A percentile compares a stretch with the other conserved stretches of the same genome.
These are phyloP conservation scores for Lasiosphaeris hirsuta DNA, from an alignment of 495 filamentous ascomycete genomes.

Conservation along the genomic window DNA sequence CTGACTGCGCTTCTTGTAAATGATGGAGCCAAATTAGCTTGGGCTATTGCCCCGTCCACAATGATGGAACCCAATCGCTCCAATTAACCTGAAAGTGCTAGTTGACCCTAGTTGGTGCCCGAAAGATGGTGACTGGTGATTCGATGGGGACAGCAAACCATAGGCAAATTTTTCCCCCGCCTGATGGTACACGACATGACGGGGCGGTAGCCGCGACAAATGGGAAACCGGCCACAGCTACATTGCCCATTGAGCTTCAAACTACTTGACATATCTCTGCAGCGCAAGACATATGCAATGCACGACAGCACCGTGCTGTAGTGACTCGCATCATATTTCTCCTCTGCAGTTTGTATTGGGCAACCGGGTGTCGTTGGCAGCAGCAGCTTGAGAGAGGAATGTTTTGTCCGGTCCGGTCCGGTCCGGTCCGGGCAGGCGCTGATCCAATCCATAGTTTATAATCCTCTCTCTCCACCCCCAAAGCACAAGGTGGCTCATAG, in stretches of 20 bases:
- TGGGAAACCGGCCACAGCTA: neutral
- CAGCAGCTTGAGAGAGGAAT: neutral
- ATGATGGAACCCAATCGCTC: neutral
- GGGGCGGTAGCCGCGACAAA: conserved; percentile 1
- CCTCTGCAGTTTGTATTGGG: too few species aligned
- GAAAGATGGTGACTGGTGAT: neutral
- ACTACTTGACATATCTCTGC: conserved; percentile 1
- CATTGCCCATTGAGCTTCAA: neutral
- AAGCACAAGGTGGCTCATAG: neutral
- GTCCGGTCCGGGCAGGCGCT: too few species aligned
- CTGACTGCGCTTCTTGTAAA: conserved; percentile 1
- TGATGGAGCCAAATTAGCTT: neutral
- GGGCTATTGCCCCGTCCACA: neutral
- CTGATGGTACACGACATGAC: neutral
- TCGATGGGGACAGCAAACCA: conserved; percentile 1
- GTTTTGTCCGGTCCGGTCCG: too few species aligned
- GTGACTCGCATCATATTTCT: too few species aligned
- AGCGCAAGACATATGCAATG: conserved; percentile 3
- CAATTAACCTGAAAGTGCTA: neutral
- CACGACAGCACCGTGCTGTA: neutral
- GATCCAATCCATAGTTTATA: neutral
- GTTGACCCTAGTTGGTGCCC: neutral
- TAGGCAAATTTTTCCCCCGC: neutral
- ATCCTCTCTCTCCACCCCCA: neutral
- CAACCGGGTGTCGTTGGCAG: neutral